Evolutionary conservation across 2,329 filamentous ascomycete species (phyloP).

Genomic region (Colletotrichum eleusines): DNA sequence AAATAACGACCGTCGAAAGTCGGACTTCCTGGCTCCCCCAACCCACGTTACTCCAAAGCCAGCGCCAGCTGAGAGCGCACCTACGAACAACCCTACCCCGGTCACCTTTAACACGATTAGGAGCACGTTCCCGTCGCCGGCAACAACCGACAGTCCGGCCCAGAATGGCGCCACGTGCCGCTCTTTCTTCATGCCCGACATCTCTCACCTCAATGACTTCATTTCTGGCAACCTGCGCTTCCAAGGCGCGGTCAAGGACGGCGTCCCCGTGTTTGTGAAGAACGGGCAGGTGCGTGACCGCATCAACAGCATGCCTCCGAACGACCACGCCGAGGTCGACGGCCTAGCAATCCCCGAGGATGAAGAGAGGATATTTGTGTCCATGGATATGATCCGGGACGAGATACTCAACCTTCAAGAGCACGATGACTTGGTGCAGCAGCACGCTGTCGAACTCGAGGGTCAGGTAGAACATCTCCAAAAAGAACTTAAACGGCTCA

Average conservation of each 20-base stretch:
- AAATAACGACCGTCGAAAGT: constrained; percentile 33
- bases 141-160: constrained; percentile 50
- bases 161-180: constrained; percentile 58
- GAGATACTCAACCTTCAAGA: constrained; percentile 68
- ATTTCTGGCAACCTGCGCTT: constrained; percentile 67
- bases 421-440: constrained; percentile 67
- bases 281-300: constrained; percentile 64
- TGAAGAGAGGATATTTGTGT: constrained; percentile 70
- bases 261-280: constrained; percentile 68
- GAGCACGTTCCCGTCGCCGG: constrained; percentile 49
- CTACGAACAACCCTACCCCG: constrained; percentile 32
- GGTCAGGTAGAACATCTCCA: constrained; percentile 64
- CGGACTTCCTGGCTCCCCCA: constrained; percentile 32
- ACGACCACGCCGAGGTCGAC: constrained; percentile 63
- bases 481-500: constrained; percentile 59
- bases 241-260: constrained; percentile 63
- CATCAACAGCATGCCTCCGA: constrained; percentile 50
- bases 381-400: constrained; percentile 71
- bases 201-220: constrained; percentile 68
- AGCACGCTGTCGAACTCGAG: constrained; percentile 66
- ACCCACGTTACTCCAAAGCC: constrained; percentile 39
- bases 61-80: constrained; percentile 2
- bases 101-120: constrained; percentile 42
- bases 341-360: constrained; percentile 63
- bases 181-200: constrained; percentile 67